Evolutionary conservation across 129 eudicot genomes (phyloP).

Genomic region (Smallanthus sonchifolius): DNA sequence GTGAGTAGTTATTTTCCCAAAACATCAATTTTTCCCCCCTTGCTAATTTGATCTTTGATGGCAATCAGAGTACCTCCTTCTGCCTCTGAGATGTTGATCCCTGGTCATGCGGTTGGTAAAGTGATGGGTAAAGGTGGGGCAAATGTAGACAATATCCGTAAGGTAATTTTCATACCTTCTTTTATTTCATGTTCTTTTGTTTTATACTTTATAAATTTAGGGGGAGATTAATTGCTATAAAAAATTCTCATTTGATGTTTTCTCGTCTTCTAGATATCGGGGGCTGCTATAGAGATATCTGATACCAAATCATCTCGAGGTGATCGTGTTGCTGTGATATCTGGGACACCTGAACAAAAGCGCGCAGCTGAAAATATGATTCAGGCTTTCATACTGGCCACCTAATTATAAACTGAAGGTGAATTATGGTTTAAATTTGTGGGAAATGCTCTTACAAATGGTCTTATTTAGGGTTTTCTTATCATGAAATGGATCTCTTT

Average conservation of each 20-base stretch:
- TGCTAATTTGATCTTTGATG: slow-evolving; percentile 1
- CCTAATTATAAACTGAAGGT: slow-evolving; percentile 44
- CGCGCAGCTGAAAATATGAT: slow-evolving; percentile 93
- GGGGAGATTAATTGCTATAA: background rate
- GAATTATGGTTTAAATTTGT: slow-evolving; percentile 25
- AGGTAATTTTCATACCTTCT: slow-evolving; percentile 40
- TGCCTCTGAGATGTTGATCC: slow-evolving; percentile 76
- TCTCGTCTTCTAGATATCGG: slow-evolving; percentile 71
- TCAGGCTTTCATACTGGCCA: slow-evolving; percentile 94
- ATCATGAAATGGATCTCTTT: slow-evolving; percentile 26
- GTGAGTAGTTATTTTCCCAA: slow-evolving; percentile 38
- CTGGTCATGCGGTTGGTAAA: slow-evolving; percentile 86
- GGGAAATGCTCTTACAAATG: slow-evolving; percentile 22
- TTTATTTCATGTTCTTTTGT: background rate
- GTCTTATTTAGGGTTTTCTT: slow-evolving; percentile 33
- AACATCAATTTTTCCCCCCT: background rate
- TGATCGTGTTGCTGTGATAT: slow-evolving; percentile 82
- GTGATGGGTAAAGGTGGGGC: slow-evolving; percentile 95
- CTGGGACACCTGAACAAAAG: slow-evolving; percentile 93
- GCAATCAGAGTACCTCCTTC: slow-evolving; percentile 66
- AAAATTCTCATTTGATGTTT: slow-evolving; percentile 7
- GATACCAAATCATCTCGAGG: slow-evolving; percentile 81
- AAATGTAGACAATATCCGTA: slow-evolving; percentile 77
- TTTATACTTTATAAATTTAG: background rate
- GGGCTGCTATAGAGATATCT: slow-evolving; percentile 83